Evolutionary conservation across 257 asterid species (phyloP), one percentile per base, ranked within the genome.

Genomic region (Euphrasia confusa): DNA sequence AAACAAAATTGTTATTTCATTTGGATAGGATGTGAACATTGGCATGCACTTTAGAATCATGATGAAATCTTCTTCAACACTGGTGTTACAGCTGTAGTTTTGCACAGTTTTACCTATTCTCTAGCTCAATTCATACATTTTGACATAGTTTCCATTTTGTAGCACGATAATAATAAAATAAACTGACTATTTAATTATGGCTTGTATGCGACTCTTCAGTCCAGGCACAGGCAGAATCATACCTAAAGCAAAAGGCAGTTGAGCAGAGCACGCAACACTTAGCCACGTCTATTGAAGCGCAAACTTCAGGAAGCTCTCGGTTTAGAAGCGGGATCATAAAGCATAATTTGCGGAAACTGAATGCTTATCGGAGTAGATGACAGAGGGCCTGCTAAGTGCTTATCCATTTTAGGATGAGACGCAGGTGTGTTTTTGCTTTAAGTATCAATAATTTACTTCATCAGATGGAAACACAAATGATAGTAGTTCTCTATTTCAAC

Each of bases 181-280:
- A 40, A 11, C 59, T 8, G 32, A 30, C 64, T 13, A 47, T 47
- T 49, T 49, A 5, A 64, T 64, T 61, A 7, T 66, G 68, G 63
- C 60, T n/a, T 48, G 74, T 73, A 73, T 71, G 56, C 68, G 48
- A 66, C 32, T 75, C 63, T 33, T 63, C 87, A 88, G 98, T 91
- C 76, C 95, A 81, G 77, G 88, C 81, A 28, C 89, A 79, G 69
- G 80, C 94, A 60, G 71, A 77, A 65, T 77, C 77, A 15, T 83
- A 91, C 77, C 61, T 77, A 73, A 86, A 78, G 75, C 77, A 58
- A 61, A 86, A 74, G 73, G 55, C 68, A 42, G 77, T 58, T 24
- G 72, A 28, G 70, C 71, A 64, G 75, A 66, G 68, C 64, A 56
- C 70, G 45, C 71, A 45, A 47, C 73, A 61, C 18, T 49, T 76